Evolutionary conservation across 1,139 yeast species (phyloP).

Genomic region (Hansenula sp.): DNA sequence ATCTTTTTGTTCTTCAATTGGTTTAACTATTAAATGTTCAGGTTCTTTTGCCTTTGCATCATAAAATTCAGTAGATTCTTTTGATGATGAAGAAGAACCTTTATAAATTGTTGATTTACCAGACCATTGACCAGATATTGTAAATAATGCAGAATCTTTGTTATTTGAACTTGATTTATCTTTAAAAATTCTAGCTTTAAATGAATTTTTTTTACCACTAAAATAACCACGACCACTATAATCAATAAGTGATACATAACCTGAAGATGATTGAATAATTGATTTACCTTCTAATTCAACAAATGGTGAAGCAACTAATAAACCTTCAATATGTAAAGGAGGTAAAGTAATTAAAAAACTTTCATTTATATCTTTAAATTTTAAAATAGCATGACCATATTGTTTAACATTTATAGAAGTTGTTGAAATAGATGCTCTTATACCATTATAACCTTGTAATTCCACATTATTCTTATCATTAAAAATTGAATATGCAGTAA

Average conservation of each 20-base stretch:
- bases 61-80: conserved; percentile 52
- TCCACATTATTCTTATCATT: conserved; percentile 66
- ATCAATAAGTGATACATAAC: conserved; percentile 70
- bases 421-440: conserved; percentile 79
- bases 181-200: conserved; percentile 75
- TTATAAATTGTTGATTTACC: conserved; percentile 51
- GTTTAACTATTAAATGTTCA: conserved; percentile 65
- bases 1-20: conserved; percentile 67
- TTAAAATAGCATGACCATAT: conserved; percentile 81
- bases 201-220: conserved; percentile 91
- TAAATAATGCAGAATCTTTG: conserved; percentile 63
- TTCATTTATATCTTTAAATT: conserved; percentile 58
- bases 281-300: conserved; percentile 86
- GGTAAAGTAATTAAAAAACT: conserved; percentile 83
- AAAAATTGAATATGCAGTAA: conserved; percentile 78
- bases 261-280: conserved; percentile 75
- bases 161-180: conserved; percentile 41
- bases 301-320: conserved; percentile 84
- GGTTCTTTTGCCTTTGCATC: conserved; percentile 56
- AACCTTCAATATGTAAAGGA: conserved; percentile 92
- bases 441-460: conserved; percentile 85
- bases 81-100: conserved; percentile 22
- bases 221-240: conserved; percentile 93
- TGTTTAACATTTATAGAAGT: conserved; percentile 80
- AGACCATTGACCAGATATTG: conserved; percentile 92